Conservation (phyloP, 108 stramenopile species). For the Seminavis robusta region DNA sequence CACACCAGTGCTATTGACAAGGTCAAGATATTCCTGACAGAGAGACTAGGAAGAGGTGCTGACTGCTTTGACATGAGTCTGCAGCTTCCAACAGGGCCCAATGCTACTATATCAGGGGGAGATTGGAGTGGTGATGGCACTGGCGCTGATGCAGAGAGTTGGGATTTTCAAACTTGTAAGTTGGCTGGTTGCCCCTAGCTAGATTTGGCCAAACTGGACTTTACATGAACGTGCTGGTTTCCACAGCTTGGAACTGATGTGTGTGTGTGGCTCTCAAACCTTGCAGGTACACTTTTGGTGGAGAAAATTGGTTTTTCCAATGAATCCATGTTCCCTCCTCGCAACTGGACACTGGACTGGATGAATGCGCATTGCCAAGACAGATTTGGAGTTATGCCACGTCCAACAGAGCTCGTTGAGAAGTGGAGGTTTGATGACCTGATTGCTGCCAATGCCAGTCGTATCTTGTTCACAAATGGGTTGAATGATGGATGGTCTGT, state of each 20-base stretch:
- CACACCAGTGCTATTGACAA: conserved; percentile 15
- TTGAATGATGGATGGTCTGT: conserved; percentile 62
- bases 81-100: conserved; percentile 61
- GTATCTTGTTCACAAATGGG: conserved; percentile 83
- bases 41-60: conserved; percentile 2
- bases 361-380: conserved; percentile 47
- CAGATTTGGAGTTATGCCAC: conserved; percentile 63
- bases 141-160: conserved; percentile 66
- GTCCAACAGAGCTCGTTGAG: conserved; percentile 49
- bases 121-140: conserved; percentile 87
- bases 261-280: background rate
- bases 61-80: conserved; percentile 60
- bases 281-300: conserved; percentile 46
- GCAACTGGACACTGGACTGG: conserved; percentile 58
- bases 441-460: conserved; percentile 35
- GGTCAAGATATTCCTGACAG: conserved; percentile 12
- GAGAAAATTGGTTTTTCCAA: conserved; percentile 61
- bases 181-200: conserved; percentile 7
- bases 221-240: conserved; percentile 27
- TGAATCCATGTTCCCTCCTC: conserved; percentile 68
- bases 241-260: background rate
- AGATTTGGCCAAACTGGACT: background rate
- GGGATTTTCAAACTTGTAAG: conserved; percentile 69
- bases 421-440: conserved; percentile 60
- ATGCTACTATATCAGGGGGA: conserved; percentile 66